Percentiles rank a stretch among this genome's conserved stretches.
These are phyloP conservation scores for Mangifera indica DNA, from an alignment of 345 rosid species.

Conservation along the genomic window DNA sequence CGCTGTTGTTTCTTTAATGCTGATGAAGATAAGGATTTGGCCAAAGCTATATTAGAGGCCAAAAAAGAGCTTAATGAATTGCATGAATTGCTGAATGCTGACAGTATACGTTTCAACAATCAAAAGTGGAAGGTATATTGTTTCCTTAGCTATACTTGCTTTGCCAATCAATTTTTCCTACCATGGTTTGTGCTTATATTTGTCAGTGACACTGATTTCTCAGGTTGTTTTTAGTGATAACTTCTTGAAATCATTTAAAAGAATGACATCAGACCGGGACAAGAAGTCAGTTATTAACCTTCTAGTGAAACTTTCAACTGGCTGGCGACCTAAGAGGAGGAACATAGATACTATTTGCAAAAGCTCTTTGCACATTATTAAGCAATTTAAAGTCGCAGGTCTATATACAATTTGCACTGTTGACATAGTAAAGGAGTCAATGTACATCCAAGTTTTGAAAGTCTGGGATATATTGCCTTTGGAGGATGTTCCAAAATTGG, in stretches of 20 bases:
- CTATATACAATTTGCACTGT: constrained; percentile 39
- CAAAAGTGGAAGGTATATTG: constrained; percentile 28
- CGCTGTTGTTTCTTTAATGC: too few species aligned
- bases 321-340: constrained; percentile 51
- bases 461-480: constrained; percentile 53
- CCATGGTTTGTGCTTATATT: not conserved
- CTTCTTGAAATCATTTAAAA: constrained; percentile 51
- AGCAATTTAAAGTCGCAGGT: constrained; percentile 42
- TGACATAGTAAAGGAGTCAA: constrained; percentile 38
- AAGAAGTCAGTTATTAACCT: constrained; percentile 31
- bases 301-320: constrained; percentile 40
- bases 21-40: too few species aligned
- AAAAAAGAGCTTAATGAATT: too few species aligned
- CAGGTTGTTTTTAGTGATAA: constrained; percentile 53
- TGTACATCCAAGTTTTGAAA: constrained; percentile 46
- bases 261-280: constrained; percentile 24
- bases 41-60: too few species aligned
- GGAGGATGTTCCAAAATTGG: constrained; percentile 38
- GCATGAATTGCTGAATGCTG: constrained; percentile 31
- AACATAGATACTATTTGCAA: constrained; percentile 32
- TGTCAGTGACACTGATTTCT: too few species aligned
- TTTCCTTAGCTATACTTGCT: not conserved
- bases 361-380: constrained; percentile 38
- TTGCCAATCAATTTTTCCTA: not conserved
- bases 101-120: constrained; percentile 31